Conservation (phyloP, 805 yeast genomes). For the Saccharomycopsis synnaedendra region DNA sequence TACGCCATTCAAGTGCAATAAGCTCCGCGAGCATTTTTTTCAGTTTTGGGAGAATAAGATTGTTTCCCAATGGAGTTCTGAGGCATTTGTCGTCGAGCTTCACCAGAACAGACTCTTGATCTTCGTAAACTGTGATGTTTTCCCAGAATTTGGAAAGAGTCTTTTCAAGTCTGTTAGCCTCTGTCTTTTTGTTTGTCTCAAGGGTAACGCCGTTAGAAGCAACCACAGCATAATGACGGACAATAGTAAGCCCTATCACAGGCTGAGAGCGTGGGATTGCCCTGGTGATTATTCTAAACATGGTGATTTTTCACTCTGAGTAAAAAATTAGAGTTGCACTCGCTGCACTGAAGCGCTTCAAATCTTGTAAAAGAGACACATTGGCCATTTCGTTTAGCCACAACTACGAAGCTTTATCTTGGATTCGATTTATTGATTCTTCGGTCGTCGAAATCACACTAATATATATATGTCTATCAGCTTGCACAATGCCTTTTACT, state of each 20-base stretch:
- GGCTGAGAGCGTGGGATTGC: neutral
- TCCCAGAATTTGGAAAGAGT: constrained; percentile 77
- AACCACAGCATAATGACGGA: neutral
- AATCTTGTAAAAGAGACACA: no score
- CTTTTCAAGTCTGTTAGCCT: constrained; percentile 59
- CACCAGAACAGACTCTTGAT: constrained; percentile 33
- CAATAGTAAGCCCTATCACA: neutral
- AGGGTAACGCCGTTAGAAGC: constrained; percentile 21
- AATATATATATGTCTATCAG: no score
- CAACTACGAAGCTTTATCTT: no score
- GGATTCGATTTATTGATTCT: no score
- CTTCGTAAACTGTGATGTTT: constrained; percentile 32
- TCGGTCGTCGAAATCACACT: no score
- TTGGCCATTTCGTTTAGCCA: no score
- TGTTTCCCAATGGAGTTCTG: constrained; percentile 75
- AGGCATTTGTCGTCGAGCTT: constrained; percentile 67
- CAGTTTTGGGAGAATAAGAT: constrained; percentile 47
- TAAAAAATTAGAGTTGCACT: no score
- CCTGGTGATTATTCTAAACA: neutral
- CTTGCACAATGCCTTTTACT: no score
- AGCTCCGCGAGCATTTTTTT: constrained; percentile 60
- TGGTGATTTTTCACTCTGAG: neutral
- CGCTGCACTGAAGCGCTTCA: no score
- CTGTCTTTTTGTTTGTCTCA: constrained; percentile 44
- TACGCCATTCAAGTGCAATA: constrained; percentile 81